These are phyloP conservation scores for Solanum dulcamara DNA, from an alignment of 257 asterid genomes.

Conservation along the genomic window DNA sequence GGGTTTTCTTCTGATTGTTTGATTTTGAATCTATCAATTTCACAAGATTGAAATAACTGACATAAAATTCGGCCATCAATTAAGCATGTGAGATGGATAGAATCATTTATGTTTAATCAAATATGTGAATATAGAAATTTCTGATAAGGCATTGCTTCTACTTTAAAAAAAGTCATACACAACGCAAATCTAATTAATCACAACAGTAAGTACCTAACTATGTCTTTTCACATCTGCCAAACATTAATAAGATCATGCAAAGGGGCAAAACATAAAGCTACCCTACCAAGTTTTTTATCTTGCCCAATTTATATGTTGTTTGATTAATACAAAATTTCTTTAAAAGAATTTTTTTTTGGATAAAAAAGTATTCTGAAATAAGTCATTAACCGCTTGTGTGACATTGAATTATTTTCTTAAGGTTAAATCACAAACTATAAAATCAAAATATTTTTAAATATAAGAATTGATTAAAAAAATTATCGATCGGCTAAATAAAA, in stretches of 20 bases:
- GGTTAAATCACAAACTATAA: neutral
- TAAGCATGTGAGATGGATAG: neutral
- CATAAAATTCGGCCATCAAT: neutral
- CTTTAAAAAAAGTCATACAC: neutral
- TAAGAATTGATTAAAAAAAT: neutral
- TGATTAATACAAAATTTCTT: neutral
- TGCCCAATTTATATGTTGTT: neutral
- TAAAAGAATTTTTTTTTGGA: neutral
- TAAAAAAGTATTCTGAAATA: neutral
- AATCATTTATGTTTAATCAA: neutral
- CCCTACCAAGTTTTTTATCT: neutral
- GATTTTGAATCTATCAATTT: no score
- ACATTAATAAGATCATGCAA: neutral
- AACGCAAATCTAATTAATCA: neutral
- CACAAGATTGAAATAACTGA: no score
- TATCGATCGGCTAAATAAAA: no score
- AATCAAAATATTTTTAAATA: neutral
- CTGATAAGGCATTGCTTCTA: neutral
- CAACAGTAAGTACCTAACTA: neutral
- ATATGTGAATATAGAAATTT: no score
- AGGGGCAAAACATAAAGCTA: neutral
- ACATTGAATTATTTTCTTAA: neutral
- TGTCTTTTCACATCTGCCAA: neutral
- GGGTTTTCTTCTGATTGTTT: no score
- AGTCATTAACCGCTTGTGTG: no score